These are phyloP conservation scores for Tribonema minus DNA, from an alignment of 108 stramenopile species.

Conservation along the genomic window DNA sequence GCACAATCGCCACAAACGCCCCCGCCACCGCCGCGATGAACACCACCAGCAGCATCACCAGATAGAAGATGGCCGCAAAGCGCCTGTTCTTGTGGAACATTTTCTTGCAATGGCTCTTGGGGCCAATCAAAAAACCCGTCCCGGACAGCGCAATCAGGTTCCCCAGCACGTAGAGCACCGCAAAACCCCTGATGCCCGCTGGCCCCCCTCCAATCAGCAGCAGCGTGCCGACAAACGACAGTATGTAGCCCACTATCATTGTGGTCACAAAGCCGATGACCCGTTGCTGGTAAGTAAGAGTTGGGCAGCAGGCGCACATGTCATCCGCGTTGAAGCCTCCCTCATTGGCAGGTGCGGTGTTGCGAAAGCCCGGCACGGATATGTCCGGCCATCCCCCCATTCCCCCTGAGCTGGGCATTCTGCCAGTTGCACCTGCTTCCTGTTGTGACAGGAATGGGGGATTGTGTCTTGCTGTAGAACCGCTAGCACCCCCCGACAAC, in stretches of 20 bases:
- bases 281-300: constrained; percentile 51
- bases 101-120: constrained; percentile 54
- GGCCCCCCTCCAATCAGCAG: not conserved
- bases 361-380: too few relatives aligned
- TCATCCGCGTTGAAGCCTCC: too few relatives aligned
- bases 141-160: constrained; percentile 54
- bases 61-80: constrained; percentile 46
- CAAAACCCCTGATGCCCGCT: constrained; percentile 43
- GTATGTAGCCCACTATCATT: constrained; percentile 45
- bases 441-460: too few relatives aligned
- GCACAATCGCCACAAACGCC: constrained; percentile 34
- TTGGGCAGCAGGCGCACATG: constrained; percentile 49
- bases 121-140: constrained; percentile 57
- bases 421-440: too few relatives aligned
- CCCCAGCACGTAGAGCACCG: constrained; percentile 53
- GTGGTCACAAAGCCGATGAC: constrained; percentile 50
- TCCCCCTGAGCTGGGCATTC: too few relatives aligned
- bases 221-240: constrained; percentile 55
- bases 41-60: constrained; percentile 49
- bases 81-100: constrained; percentile 58
- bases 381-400: too few relatives aligned
- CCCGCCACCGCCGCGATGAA: constrained; percentile 46
- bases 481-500: too few relatives aligned
- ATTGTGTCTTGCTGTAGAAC: too few relatives aligned
- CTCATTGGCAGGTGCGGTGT: too few relatives aligned